Base-by-base conservation (phyloP, 495 filamentous ascomycete genomes). In the Aspergillus sclerotioniger region DNA sequence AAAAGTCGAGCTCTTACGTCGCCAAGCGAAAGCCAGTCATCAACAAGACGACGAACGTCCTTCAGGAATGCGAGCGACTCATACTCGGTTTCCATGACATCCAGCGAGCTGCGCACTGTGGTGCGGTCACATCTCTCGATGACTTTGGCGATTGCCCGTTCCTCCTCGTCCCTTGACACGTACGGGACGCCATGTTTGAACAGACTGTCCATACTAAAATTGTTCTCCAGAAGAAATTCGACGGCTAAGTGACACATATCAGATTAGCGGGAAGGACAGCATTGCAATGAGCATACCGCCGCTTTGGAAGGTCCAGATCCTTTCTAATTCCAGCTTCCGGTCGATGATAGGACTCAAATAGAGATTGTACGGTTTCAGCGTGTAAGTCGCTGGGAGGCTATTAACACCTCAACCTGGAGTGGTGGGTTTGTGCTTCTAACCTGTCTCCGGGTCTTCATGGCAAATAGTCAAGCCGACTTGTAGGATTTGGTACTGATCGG, bases 401-500 rank as follows among this genome's bases (percentile, higher is more conserved):
- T 17, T 31, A 32, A 55, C 20, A 63, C 17, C 33, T n/a, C 29
- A 43, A 47, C 13, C 32, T 19, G 15, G 12, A 49, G 32, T 12
- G 13, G 12, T 6, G 37, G 33, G 33, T 2, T 8, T 13, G 33
- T 41, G 13, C n/a, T 6, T 41, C 57, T 65, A 48, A 77, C 81
- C 78, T 48, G 68, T 67, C 1, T 80, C 66, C 13, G 68, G 51
- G 54, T 87, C 80, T 57, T 86, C 83, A 45, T 77, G 68, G 35
- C 83, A 80, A 54, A 84, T 84, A 0, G 88, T 91, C 54, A 96
- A 67, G 1, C 91, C 91, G 45, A 96, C 64, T 66, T 96, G 91
- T 0, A 94, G 69, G 21, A 92, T 77, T 60, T 88, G 84, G 58
- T 86, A 94, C 13, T 77, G 80, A 47, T 89, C 82, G 3, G 90